phyloP scores from a whole-genome alignment of 1,139 yeast species.

The Nadsonia commutata region DNA sequence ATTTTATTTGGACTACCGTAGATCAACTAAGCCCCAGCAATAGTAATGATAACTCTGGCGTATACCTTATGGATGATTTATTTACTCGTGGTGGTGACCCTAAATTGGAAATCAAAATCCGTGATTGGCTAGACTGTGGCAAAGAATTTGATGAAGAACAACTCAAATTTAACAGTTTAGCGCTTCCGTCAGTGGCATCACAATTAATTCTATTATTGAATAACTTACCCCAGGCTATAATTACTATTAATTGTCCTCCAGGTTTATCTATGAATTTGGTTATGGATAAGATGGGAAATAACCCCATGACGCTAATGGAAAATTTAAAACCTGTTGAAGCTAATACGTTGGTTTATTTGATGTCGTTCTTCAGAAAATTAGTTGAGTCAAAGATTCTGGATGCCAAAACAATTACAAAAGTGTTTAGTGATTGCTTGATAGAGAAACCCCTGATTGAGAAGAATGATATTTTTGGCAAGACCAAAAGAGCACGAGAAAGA shows the following conservation, averaged over 20 bases:
- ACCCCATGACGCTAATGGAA: neutral
- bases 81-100: conserved; percentile 13
- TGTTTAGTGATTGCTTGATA: neutral
- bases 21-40: neutral
- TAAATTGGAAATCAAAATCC: conserved; percentile 13
- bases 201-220: conserved; percentile 5
- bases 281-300: neutral
- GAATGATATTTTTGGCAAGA: neutral
- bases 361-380: neutral
- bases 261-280: neutral
- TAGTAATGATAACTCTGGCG: conserved; percentile 1
- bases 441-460: neutral
- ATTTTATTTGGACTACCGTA: conserved; percentile 20
- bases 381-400: neutral
- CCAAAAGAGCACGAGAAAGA: neutral
- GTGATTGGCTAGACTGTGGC: conserved; percentile 17
- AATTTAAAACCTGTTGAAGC: neutral
- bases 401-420: neutral
- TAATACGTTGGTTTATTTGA: neutral
- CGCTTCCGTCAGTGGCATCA: conserved; percentile 5
- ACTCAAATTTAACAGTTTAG: conserved; percentile 7
- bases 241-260: neutral
- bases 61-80: neutral
- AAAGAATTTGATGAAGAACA: conserved; percentile 13
- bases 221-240: conserved; percentile 2